Base-by-base conservation (phyloP, 2,329 filamentous ascomycete genomes). In the Fusarium sp. region DNA sequence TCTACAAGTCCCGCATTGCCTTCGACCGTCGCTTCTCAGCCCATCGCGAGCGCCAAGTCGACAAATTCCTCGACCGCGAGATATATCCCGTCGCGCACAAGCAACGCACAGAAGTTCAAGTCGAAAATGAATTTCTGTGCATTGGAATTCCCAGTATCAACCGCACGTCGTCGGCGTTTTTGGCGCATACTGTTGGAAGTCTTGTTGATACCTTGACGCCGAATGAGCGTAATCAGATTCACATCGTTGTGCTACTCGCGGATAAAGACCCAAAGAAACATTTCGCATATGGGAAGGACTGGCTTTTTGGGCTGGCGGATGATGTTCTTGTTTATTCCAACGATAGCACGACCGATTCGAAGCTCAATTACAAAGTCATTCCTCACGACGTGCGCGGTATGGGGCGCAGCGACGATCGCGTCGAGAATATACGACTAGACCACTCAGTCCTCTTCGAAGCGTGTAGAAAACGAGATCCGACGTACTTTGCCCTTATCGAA, bases 401-500 rank as follows among this genome's bases (percentile, higher is more conserved):
- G 35, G 65, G 65, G 8, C 75, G 77, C 4, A 77, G 76, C 18
- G 66, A 70, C 11, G 71, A 71, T 4, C 73, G 77, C 18, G 71
- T 74, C 35, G 77, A 79, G 68, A 78, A 78, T 28, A 77, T 79
- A 48, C 76, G 77, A 1, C 65, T 78, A 9, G 78, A 80, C 48
- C 75, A 79, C 55, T 78, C 78, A 1, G 67, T 75, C 2, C 71
- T 80, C 7, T 72, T 79, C 46, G 77, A 79, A 59, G 47, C 74
- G 2, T 81, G 79, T 31, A 70, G 73, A 23, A 31, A 64, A 41
- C 70, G 69, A 23, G 71, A 73, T 1, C 66, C 77, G 6, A 72
- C 70, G 2, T 81, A 79, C 54, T 78, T 81, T 57, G 78, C 77
- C 7, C 74, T 81, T 8, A 71, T 81, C 37, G 79, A 81, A 55